phyloP scores from a whole-genome alignment of 768 basidiomycete species.

The Tricholoma sp. region DNA sequence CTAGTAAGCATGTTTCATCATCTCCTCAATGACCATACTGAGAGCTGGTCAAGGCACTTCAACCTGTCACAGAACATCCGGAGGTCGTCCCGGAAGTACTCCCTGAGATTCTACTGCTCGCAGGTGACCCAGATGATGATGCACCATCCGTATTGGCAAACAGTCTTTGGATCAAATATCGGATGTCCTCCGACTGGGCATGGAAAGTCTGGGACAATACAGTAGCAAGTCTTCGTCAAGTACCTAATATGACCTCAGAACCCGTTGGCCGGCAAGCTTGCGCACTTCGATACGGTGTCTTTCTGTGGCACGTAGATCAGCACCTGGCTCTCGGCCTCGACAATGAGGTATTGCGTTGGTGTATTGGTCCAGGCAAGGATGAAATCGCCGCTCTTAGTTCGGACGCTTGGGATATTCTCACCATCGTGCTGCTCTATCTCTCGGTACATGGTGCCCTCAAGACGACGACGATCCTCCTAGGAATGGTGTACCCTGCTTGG shows the following conservation, averaged over 20 bases:
- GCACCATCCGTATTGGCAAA: conserved; percentile 70
- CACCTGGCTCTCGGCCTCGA: conserved; percentile 75
- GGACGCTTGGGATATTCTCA: conserved; percentile 66
- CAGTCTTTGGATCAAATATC: conserved; percentile 79
- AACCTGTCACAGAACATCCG: conserved; percentile 35
- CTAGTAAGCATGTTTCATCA: conserved; percentile 36
- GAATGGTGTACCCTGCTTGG: conserved; percentile 81
- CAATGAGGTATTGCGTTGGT: conserved; percentile 66
- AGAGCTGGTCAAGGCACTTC: conserved; percentile 35
- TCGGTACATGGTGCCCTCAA: conserved; percentile 63
- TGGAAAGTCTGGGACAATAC: conserved; percentile 85
- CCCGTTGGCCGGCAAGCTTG: conserved; percentile 40
- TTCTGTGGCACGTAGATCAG: conserved; percentile 70
- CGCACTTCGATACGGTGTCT: conserved; percentile 62
- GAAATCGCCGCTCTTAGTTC: conserved; percentile 54
- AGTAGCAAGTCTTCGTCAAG: conserved; percentile 66
- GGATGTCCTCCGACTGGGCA: conserved; percentile 67
- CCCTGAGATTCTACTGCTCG: conserved; percentile 67
- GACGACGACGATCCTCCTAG: conserved; percentile 67
- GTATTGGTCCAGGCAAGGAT: conserved; percentile 58
- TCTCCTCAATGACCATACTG: neutral
- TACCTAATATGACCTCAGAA: conserved; percentile 53
- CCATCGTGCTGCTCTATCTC: conserved; percentile 57
- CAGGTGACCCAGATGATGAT: conserved; percentile 50
- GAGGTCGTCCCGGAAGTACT: conserved; percentile 41